These are phyloP conservation scores for Nothophytophthora sp. DNA, from an alignment of 352 stramenopile genomes.

Conservation along the genomic window DNA sequence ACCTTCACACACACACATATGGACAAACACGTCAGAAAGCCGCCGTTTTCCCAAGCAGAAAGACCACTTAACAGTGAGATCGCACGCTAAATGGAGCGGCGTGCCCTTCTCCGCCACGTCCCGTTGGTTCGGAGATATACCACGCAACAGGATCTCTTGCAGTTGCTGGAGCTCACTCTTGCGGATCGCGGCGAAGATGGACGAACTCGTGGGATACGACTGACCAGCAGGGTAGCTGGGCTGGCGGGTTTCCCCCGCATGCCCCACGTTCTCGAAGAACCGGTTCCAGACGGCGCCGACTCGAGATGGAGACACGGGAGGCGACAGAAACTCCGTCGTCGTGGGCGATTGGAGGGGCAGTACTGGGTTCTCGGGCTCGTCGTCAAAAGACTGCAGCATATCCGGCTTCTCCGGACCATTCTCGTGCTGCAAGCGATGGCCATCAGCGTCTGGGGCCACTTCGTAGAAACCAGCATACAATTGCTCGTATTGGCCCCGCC, in stretches of 20 bases:
- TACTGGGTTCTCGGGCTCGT: slow-evolving; percentile 5
- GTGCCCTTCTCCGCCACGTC: slow-evolving; percentile 68
- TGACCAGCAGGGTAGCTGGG: neutral
- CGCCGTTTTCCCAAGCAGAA: slow-evolving; percentile 8
- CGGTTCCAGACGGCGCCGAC: slow-evolving; percentile 75
- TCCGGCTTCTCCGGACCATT: slow-evolving; percentile 12
- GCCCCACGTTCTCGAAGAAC: slow-evolving; percentile 75
- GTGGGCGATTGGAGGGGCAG: slow-evolving; percentile 4
- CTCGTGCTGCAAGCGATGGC: slow-evolving; percentile 11
- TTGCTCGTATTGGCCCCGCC: slow-evolving; percentile 19
- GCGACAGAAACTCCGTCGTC: slow-evolving; percentile 4
- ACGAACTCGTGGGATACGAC: slow-evolving; percentile 1
- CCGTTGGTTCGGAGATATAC: slow-evolving; percentile 53
- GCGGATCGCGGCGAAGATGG: slow-evolving; percentile 56
- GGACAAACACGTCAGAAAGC: slow-evolving; percentile 16
- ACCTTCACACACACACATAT: slow-evolving; percentile 28
- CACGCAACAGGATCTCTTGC: slow-evolving; percentile 47
- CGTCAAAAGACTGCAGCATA: slow-evolving; percentile 10
- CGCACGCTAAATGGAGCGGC: slow-evolving; percentile 70
- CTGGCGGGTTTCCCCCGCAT: slow-evolving; percentile 19
- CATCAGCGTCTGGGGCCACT: neutral
- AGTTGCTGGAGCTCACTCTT: slow-evolving; percentile 44
- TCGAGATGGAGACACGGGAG: slow-evolving; percentile 33
- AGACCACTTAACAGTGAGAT: slow-evolving; percentile 1
- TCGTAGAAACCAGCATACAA: slow-evolving; percentile 13